Evolutionary conservation across 192 early-diverging fungal genomes (phyloP).

Genomic region (Umbelopsis sp.): DNA sequence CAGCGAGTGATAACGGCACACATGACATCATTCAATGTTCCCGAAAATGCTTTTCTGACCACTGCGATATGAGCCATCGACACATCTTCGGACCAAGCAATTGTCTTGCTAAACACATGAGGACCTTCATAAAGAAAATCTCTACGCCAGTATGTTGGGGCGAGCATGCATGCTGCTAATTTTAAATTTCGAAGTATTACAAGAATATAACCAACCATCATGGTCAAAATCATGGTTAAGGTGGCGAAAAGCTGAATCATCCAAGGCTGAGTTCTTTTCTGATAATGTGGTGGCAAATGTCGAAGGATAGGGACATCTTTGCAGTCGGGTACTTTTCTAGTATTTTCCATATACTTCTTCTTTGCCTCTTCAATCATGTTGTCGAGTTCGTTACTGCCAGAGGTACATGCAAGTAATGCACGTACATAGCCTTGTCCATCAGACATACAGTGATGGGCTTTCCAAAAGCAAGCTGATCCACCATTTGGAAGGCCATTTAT

Average conservation of each 20-base stretch:
- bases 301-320: background rate
- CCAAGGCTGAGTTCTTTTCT: constrained; percentile 9
- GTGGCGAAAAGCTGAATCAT: background rate
- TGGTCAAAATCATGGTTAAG: background rate
- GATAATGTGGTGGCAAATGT: background rate
- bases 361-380: background rate
- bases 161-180: background rate
- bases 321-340: background rate
- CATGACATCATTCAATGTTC: constrained; percentile 42
- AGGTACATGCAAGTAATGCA: constrained; percentile 20
- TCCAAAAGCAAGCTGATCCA: constrained; percentile 33
- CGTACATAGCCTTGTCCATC: constrained; percentile 35
- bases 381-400: constrained; percentile 9
- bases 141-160: background rate
- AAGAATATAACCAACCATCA: background rate
- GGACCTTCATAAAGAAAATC: constrained; percentile 27
- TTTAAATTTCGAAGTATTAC: background rate
- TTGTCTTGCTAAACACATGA: constrained; percentile 27
- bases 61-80: constrained; percentile 22
- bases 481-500: constrained; percentile 29
- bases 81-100: constrained; percentile 36
- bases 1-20: constrained; percentile 19
- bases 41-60: constrained; percentile 32
- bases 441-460: constrained; percentile 37
- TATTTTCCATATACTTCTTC: background rate